A percentile compares a stretch with the other conserved stretches of the same genome.
Evolutionary conservation across 768 basidiomycete species (phyloP).

Genomic region (Rhodotorula sphaerocarpa): DNA sequence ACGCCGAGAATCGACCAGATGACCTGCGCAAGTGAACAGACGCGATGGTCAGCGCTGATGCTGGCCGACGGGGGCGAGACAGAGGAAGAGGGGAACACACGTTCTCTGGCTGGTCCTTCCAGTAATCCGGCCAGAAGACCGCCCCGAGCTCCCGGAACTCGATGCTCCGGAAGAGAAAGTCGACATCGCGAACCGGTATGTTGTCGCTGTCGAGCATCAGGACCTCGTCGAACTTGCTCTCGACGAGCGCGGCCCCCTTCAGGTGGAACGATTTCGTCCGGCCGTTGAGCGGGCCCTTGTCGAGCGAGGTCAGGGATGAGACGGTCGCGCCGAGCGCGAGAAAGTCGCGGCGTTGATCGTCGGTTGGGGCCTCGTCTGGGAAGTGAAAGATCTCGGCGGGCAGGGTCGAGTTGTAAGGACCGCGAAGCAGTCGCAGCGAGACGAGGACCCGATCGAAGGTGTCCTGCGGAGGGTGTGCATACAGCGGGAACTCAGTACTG

Average conservation of each 20-base stretch:
- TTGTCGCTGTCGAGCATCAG: conserved; percentile 45
- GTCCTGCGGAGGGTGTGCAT: conserved; percentile 27
- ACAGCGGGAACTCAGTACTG: background rate
- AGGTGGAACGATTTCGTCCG: conserved; percentile 45
- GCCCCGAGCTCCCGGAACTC: conserved; percentile 45
- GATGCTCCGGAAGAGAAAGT: conserved; percentile 44
- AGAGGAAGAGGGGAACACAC: background rate
- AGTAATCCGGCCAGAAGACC: conserved; percentile 45
- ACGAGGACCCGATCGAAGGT: conserved; percentile 41
- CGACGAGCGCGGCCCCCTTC: conserved; percentile 42
- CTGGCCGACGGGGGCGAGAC: too few relatives aligned
- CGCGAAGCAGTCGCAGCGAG: conserved; percentile 39
- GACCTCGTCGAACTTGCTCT: conserved; percentile 43
- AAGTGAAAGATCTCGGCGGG: conserved; percentile 46
- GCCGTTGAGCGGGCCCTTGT: conserved; percentile 37
- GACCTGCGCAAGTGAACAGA: background rate
- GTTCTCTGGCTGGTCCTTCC: conserved; percentile 44
- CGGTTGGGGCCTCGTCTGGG: conserved; percentile 43
- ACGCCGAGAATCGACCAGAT: conserved; percentile 47
- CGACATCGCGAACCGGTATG: conserved; percentile 43
- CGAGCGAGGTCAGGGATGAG: conserved; percentile 5
- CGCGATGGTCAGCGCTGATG: background rate
- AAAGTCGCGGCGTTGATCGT: conserved; percentile 9
- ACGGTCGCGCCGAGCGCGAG: conserved; percentile 35
- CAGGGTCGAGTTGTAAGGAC: conserved; percentile 37